Percentiles rank a stretch among this genome's conserved stretches.
Evolutionary conservation across 208 protist genomes (phyloP).

Genomic region (Trypanosoma mega): DNA sequence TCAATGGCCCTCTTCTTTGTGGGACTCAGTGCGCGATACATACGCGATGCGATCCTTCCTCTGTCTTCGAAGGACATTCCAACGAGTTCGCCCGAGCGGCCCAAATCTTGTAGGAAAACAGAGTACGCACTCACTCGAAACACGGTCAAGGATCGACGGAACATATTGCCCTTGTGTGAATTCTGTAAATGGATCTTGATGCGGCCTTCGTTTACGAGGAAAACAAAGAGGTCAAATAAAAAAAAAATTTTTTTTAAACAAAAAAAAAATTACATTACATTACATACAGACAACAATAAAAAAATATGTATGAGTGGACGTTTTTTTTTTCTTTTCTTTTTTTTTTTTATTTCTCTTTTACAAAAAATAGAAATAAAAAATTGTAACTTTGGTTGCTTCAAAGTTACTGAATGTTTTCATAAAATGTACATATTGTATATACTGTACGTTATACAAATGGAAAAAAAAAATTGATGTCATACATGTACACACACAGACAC

Average conservation of each 20-base stretch:
- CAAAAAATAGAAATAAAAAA: not conserved
- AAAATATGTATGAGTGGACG: not conserved
- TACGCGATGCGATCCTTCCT: constrained; percentile 18
- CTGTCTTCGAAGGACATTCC: constrained; percentile 19
- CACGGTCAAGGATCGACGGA: constrained; percentile 32
- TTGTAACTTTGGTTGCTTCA: too few relatives aligned
- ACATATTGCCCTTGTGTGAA: constrained; percentile 31
- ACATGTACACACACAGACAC: constrained; percentile 4
- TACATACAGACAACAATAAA: constrained; percentile 14
- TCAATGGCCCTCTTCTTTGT: constrained; percentile 37
- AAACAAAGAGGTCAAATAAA: not conserved
- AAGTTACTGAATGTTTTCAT: too few relatives aligned
- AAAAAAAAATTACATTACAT: constrained; percentile 18
- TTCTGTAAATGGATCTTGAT: not conserved
- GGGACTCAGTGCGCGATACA: constrained; percentile 48
- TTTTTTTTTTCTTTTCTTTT: constrained; percentile 1
- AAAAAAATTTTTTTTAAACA: not conserved
- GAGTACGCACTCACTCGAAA: constrained; percentile 64
- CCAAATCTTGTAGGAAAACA: constrained; percentile 59
- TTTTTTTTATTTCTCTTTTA: not conserved
- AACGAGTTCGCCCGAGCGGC: constrained; percentile 30
- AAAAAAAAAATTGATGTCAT: too few relatives aligned
- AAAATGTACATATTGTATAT: too few relatives aligned
- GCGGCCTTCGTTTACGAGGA: constrained; percentile 5
- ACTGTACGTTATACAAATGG: too few relatives aligned